Conservation (phyloP, 139 green algal genomes). For the Coelastrella sp. region DNA sequence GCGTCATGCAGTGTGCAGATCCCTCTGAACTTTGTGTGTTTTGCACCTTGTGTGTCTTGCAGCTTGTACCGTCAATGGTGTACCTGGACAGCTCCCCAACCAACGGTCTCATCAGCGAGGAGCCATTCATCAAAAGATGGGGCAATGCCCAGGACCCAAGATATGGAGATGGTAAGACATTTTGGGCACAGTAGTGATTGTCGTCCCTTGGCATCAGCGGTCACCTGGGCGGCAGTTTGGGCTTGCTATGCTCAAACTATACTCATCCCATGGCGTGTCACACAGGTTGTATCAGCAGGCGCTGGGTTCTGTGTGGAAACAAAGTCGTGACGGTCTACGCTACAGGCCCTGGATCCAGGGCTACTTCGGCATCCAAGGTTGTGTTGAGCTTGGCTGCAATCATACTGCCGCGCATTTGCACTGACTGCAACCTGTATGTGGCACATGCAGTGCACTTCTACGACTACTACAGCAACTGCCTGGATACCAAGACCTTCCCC, state of each 20-base stretch:
- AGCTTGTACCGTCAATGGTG: slow-evolving; percentile 62
- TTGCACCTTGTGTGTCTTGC: background rate
- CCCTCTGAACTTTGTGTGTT: background rate
- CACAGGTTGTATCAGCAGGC: no score
- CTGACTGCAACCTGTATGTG: no score
- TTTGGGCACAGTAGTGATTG: background rate
- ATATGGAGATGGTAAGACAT: slow-evolving; percentile 43
- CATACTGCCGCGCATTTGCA: no score
- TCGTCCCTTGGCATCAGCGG: no score
- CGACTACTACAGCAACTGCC: slow-evolving; percentile 49
- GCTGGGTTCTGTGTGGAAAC: no score
- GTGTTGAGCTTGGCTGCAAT: no score
- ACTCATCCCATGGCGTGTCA: no score
- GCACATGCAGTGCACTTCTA: slow-evolving; percentile 41
- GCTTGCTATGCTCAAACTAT: no score
- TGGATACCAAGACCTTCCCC: slow-evolving; percentile 45
- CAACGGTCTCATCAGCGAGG: slow-evolving; percentile 56
- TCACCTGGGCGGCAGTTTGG: no score
- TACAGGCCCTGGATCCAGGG: no score
- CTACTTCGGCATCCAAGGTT: no score
- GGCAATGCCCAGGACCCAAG: slow-evolving; percentile 44
- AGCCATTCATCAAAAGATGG: slow-evolving; percentile 64
- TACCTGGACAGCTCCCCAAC: slow-evolving; percentile 84
- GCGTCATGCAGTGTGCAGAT: background rate
- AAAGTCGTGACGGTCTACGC: no score